Base-by-base conservation (phyloP, 768 basidiomycete species). In the Boletus reticuloceps region DNA sequence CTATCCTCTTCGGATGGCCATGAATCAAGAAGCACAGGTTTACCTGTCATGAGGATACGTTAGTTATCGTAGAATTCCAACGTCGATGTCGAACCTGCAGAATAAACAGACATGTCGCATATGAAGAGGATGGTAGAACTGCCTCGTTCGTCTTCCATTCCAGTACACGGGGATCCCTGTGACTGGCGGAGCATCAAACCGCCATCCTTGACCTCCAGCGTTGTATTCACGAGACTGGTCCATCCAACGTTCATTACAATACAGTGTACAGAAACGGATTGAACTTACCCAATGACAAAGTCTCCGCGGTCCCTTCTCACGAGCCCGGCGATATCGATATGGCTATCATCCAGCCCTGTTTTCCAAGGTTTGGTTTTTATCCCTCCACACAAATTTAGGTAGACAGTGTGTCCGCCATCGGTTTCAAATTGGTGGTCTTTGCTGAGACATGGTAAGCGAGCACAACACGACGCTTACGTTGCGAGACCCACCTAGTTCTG, bases 61-160 rank as follows among this genome's bases (percentile, higher is more conserved):
- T 8, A 62, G 34, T 13, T 22, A 3, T 10, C 27, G 36, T 14
- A 34, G 4, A 29, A 44, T 14, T 22, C 13, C 2, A 12, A 56
- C 17, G 32, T 27, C 14, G 20, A 27, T 31, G 27, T 6, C 53
- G 5, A 65, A 60, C 88, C 88, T 48, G 72, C 69, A 7, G 80
- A 79, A 61, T 81, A 83, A 8, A 85, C 80, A 3, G 81, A 77
- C 12, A 75, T 76, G 56, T 91, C 90, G 67, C 93, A 95, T 27
- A 88, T 75, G 64, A 94, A 94, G 57, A 87, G 79, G 36, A 94
- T 79, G 20, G 83, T 78, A 3, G 90, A 81, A 6, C 87, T 88
- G 9, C 82, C 88, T 20, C 72, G 76, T 38, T 79, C 67, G 36
- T 61, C 22, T 31, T 54, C 63, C 57, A 71, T 73, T n/a, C 74